Evolutionary conservation across 768 basidiomycete species (phyloP), one percentile per base, ranked within the genome.

Genomic region (Russula sp.): DNA sequence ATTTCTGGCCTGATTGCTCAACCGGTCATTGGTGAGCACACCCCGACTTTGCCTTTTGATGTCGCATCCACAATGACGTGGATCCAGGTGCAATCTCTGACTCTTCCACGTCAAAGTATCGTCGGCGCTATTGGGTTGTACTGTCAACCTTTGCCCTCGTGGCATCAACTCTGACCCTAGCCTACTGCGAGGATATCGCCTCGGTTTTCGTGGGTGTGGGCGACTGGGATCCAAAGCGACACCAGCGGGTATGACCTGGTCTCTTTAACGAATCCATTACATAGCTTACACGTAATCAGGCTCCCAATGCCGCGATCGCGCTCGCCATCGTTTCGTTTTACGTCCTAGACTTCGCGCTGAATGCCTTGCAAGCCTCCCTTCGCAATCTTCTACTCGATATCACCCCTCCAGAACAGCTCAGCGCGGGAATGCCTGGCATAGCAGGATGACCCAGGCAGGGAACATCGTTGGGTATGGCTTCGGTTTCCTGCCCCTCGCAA

Each of bases 401-500:
- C 57, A 85, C 92, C 0, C 95, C 97, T 7, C 84, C 91, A 16
- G 84, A 87, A 66, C 96, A 98, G 74, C 83, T 98, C 14, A 94
- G 88, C 61, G 82, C 86, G n/a, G 94, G 5, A 99, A 98, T 76
- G 97, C 97, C 38, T 99, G 96, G 94, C 94, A 98, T 63, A 90
- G 95, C 52, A 81, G 93, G 66, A 97, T 98, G 90, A 89, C 86
- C 50, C 94, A 98, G 72, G 86, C 94, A n/a, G 97, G 94, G 24
- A 98, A 97, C 72, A 96, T 98, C 55, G 74, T 98, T 67, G 97
- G 97, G 10, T 98, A 87, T 76, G 91, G 91, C 1, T 89, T 96
- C 72, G 94, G 92, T 20, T 98, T 93, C 76, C 74, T 97, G 59
- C 92, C 96, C n/a, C 83, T 99, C 44, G 86, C 84, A 0, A 79